A percentile compares a stretch with the other conserved stretches of the same genome.
These are phyloP conservation scores for Calonectria multiphialidica DNA, from an alignment of 2,329 filamentous ascomycete genomes.

Conservation along the genomic window DNA sequence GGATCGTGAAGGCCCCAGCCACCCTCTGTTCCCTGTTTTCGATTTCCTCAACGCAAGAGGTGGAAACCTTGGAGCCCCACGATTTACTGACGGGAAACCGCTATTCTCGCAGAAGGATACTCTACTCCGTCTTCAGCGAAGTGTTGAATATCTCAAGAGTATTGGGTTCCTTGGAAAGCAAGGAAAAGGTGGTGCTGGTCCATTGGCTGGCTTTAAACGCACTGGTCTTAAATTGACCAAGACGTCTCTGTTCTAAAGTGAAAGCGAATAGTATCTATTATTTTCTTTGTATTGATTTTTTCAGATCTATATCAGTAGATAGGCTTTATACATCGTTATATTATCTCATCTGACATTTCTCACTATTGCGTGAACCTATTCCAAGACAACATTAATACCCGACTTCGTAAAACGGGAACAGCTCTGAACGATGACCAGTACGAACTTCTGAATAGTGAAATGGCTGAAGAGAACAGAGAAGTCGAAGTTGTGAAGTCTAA, in stretches of 20 bases:
- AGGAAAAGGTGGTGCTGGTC: neutral
- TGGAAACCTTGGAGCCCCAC: neutral
- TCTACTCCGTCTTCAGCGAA: conserved; percentile 14
- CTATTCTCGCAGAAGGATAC: neutral
- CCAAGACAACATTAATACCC: too few species aligned
- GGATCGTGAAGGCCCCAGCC: conserved; percentile 10
- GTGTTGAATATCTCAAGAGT: conserved; percentile 6
- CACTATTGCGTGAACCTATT: too few species aligned
- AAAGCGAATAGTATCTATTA: neutral
- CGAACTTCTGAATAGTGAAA: too few species aligned
- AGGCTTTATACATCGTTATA: neutral
- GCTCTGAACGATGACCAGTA: too few species aligned
- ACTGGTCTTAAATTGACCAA: neutral
- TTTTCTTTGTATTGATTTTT: neutral
- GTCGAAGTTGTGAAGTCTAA: too few species aligned
- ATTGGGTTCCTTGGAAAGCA: conserved; percentile 6
- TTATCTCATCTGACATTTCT: too few species aligned
- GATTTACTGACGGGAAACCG: neutral
- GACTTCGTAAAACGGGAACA: too few species aligned
- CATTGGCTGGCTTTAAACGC: neutral
- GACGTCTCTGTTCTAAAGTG: neutral
- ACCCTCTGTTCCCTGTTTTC: conserved; percentile 7
- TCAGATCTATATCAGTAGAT: neutral
- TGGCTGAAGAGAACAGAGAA: too few species aligned
- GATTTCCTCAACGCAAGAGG: neutral